A percentile compares a stretch with the other conserved stretches of the same genome.
phyloP scores from a whole-genome alignment of 371 early-diverging fungal species.

The Mortierella sp. region DNA sequence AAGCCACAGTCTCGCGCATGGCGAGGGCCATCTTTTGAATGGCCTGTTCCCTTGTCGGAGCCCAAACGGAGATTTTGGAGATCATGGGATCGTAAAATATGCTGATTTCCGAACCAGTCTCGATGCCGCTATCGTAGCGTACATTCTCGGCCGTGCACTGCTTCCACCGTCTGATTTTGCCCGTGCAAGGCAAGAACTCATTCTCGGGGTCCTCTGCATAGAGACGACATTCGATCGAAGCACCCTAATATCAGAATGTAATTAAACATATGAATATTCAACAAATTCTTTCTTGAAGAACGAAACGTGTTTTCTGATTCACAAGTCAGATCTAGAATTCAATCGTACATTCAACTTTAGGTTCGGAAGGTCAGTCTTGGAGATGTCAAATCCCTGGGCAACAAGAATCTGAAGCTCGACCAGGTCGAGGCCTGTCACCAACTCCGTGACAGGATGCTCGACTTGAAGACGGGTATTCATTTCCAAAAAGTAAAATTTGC shows the following conservation, averaged over 20 bases:
- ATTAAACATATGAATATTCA: too few relatives aligned
- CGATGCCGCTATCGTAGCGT: slow-evolving; percentile 81
- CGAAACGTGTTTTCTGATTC: too few relatives aligned
- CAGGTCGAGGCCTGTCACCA: slow-evolving; percentile 92
- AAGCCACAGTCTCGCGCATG: slow-evolving; percentile 66
- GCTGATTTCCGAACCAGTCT: slow-evolving; percentile 77
- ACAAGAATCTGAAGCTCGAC: slow-evolving; percentile 88
- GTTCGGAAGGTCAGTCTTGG: slow-evolving; percentile 54
- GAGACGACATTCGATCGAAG: slow-evolving; percentile 86
- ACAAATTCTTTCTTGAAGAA: too few relatives aligned
- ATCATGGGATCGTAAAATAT: slow-evolving; percentile 87
- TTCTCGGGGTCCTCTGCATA: slow-evolving; percentile 90
- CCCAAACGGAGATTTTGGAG: slow-evolving; percentile 91
- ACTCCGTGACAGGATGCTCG: slow-evolving; percentile 97
- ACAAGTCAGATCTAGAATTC: too few relatives aligned
- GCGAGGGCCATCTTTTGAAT: slow-evolving; percentile 80
- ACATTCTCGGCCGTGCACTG: slow-evolving; percentile 56
- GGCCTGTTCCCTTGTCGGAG: slow-evolving; percentile 80
- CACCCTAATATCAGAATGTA: slow-evolving; percentile 63
- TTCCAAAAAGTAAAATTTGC: slow-evolving; percentile 86
- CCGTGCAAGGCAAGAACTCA: slow-evolving; percentile 57
- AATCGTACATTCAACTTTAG: slow-evolving; percentile 58
- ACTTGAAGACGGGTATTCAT: slow-evolving; percentile 90
- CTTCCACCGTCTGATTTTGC: slow-evolving; percentile 56
- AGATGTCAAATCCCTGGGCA: slow-evolving; percentile 64